Evolutionary conservation across 371 early-diverging fungal genomes (phyloP), one percentile per base, ranked within the genome.

Genomic region (Thermomucor indicae-seudaticae): DNA sequence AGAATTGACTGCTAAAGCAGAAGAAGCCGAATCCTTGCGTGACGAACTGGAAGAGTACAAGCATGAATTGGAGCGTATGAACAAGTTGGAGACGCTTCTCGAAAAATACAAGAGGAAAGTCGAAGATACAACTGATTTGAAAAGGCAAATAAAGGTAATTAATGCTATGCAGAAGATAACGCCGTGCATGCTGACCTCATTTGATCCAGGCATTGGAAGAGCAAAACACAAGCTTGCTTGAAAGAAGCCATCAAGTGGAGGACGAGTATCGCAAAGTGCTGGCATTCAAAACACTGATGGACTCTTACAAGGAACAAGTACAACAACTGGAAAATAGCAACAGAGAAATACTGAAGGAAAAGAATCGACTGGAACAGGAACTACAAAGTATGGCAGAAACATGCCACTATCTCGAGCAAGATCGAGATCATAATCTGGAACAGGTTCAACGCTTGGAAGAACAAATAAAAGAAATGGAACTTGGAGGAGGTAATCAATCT

Each of bases 21-120:
- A 89, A 12, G 91, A 91, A 53, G 83, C 80, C 0, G 66, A 71
- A 11, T 70, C 78, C 8, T 64, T 96, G 48, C 81, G 61, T 47
- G 95, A 95, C 56, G 85, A 95, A 60, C 58, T 93, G 23, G 92
- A 94, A 50, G 96, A 95, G 61, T 86, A 91, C 60, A 79, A 82
- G 45, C 92, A 92, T 56, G 79, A 85, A 0, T 85, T 86, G 12
- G 96, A 95, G 47, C 88, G 87, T 51, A 79, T 95, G 49, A 86
- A 86, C 62, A 92, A 89, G 67, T 78, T 89, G 29, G 96, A 96
- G 60, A 88, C 81, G 28, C 79, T 88, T 23, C 71, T 93, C 30
- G 96, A 94, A 51, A 96, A 96, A 60, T 97, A 93, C 73, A 93
- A 91, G 62, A 82, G 90, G 57, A 88, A 90, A 46, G 77, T 92